Base-by-base conservation (phyloP, 306 rosid genomes). In the Mimosa bimucronata region DNA sequence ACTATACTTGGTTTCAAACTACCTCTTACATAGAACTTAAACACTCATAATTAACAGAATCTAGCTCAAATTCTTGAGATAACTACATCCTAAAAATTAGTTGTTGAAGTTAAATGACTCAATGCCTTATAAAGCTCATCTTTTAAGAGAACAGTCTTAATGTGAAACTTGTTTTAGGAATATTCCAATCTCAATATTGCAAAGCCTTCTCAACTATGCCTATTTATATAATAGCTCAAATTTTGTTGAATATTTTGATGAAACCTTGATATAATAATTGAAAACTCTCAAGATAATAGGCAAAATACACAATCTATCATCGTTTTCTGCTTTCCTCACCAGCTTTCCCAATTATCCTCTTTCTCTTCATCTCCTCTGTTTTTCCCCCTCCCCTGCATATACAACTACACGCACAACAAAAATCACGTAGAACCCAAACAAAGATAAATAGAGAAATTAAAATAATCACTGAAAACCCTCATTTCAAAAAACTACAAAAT, bases 311-410 rank as follows among this genome's bases (percentile, higher is more conserved):
- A 25, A 21, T 15, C 37, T 19, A 8, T 31, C 12, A 9, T 53
- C 9, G 21, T 53, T n/a, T 53, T 8, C 13, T n/a, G 12, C 28
- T 2, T 53, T 53, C 9, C 61, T 83, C 7, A 10, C 15, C n/a
- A 60, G 25, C 48, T 18, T 72, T 42, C 9, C 61, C 50, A 10
- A 37, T 74, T 44, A 45, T 53, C 21, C 6, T 7, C 34, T 34
- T 60, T 15, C 75, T 50, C 71, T 58, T 60, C 44, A 44, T 40
- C 57, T 44, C 70, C 75, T 64, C 79, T 71, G 69, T 9, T 81
- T 53, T 78, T 44, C 71, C 11, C 28, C 70, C 81, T 73, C 48
- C 73, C 64, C 77, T 62, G 58, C 14, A 53, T 40, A 45, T 29
- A 40, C 1, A 46, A 38, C 55, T 12, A 44, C 83, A 30, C 31